Base-by-base conservation (phyloP, 306 rosid genomes). In the Phaseolus lunatus region DNA sequence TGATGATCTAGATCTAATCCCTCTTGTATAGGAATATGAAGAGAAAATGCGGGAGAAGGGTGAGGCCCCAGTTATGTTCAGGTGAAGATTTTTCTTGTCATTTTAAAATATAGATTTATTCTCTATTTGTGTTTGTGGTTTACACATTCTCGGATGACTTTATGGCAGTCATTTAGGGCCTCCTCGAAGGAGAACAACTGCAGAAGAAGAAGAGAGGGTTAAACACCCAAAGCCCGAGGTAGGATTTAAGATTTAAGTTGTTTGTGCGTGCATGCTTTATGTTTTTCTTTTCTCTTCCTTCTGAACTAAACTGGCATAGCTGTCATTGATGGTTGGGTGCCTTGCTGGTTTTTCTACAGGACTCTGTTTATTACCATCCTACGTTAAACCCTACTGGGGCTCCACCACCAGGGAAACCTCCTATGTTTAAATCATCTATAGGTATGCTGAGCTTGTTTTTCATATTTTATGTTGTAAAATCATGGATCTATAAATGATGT, bases 351-450 rank as follows among this genome's bases (percentile, higher is more conserved):
- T 70, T 59, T 26, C 80, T 57, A 65, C 85, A 92, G 97, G 96
- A 90, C 78, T 92, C 97, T 50, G 97, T 92, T 62, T 92, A 92
- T 83, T 92, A 86, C 62, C 98, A 96, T 76, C 97, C 99, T 67
- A 88, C 94, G 12, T 78, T 96, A 81, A 96, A 96, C 75, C 99
- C 99, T 66, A 92, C 98, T 15, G 99, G 99, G 31, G 99, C 99
- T 78, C 99, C 99, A 29, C 99, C 99, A 18, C 99, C 99, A 29
- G 99, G 99, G 81, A 96, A 96, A 86, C 97, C 99, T 67, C 99
- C 98, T 43, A 92, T 96, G 98, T 96, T 85, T 86, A 90, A 91
- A 81, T 96, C 99, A 14, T 88, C 98, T 22, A 88, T 96, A 69
- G 99, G 99, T 89, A 15, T 52, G 88, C 78, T 70, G 59, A 73